Evolutionary conservation across 1,139 yeast species (phyloP).

Genomic region (Geotrichum macrosporum): DNA sequence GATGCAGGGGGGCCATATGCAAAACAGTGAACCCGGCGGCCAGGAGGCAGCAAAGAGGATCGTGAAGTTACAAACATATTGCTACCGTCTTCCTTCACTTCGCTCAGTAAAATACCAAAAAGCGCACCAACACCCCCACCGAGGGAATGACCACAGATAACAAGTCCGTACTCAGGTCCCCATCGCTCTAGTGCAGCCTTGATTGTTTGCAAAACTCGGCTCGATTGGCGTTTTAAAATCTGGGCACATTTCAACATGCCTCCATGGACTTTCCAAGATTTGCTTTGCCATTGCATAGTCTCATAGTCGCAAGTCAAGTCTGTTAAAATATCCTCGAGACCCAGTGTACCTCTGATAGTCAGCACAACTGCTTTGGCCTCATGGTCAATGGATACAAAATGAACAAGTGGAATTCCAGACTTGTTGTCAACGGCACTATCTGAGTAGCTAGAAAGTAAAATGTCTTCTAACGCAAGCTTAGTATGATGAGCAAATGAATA

Average conservation of each 20-base stretch:
- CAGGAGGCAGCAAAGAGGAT: conserved; percentile 30
- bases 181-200: conserved; percentile 29
- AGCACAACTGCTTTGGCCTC: conserved; percentile 36
- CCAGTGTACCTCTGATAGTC: conserved; percentile 38
- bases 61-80: conserved; percentile 27
- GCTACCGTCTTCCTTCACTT: conserved; percentile 19
- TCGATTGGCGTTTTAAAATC: conserved; percentile 27
- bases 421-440: conserved; percentile 31
- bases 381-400: conserved; percentile 37
- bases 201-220: conserved; percentile 33
- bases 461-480: conserved; percentile 33
- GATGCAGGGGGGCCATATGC: conserved; percentile 40
- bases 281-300: conserved; percentile 33
- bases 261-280: conserved; percentile 35
- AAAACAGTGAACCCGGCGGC: conserved; percentile 35
- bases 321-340: conserved; percentile 37
- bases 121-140: conserved; percentile 40
- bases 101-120: conserved; percentile 34
- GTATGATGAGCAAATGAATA: conserved; percentile 38
- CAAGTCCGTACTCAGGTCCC: conserved; percentile 35
- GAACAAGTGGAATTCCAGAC: conserved; percentile 36
- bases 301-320: conserved; percentile 38
- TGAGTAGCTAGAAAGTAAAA: conserved; percentile 34
- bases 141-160: conserved; percentile 38
- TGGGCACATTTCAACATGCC: conserved; percentile 39